Conservation (phyloP, 2,329 filamentous ascomycete species). For the Epichloe coenophiala region DNA sequence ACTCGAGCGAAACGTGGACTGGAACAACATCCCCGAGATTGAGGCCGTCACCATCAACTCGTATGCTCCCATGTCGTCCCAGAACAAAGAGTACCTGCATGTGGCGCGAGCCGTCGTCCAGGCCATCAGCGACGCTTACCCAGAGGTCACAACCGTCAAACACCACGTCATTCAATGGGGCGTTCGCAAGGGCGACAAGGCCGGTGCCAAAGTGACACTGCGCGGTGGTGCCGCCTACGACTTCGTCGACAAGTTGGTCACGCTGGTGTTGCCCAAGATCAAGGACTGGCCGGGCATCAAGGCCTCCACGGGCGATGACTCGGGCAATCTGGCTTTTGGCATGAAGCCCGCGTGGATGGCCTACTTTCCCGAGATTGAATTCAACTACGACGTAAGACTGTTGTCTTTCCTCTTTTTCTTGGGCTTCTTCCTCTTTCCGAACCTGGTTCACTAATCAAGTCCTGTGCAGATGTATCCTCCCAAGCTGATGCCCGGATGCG, state of each 20-base stretch:
- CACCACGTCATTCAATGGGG: slow-evolving; percentile 63
- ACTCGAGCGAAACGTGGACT: slow-evolving; percentile 61
- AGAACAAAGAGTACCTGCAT: slow-evolving; percentile 63
- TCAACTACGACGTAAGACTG: slow-evolving; percentile 74
- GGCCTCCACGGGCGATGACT: slow-evolving; percentile 61
- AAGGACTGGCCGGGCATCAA: slow-evolving; percentile 79
- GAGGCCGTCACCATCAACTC: slow-evolving; percentile 69
- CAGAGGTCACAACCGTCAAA: slow-evolving; percentile 55
- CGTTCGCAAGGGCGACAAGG: slow-evolving; percentile 54
- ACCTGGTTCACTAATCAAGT: background rate
- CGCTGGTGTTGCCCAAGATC: slow-evolving; percentile 83
- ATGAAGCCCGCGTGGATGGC: slow-evolving; percentile 62
- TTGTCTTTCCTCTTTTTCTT: slow-evolving; percentile 10
- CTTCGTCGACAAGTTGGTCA: slow-evolving; percentile 80
- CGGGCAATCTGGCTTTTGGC: slow-evolving; percentile 78
- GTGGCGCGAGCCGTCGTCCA: slow-evolving; percentile 76
- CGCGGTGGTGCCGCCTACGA: slow-evolving; percentile 72
- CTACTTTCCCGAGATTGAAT: slow-evolving; percentile 85
- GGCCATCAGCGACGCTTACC: slow-evolving; percentile 68
- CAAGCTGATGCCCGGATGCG: slow-evolving; percentile 70
- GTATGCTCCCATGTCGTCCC: slow-evolving; percentile 54
- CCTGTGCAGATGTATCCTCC: slow-evolving; percentile 41
- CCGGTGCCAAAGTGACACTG: slow-evolving; percentile 66
- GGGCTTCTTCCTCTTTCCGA: background rate
- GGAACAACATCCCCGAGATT: slow-evolving; percentile 74